Percentiles rank a stretch among this genome's conserved stretches.
Evolutionary conservation across 1,284 basidiomycete genomes (phyloP).

Genomic region (Ceratobasidium sp.): DNA sequence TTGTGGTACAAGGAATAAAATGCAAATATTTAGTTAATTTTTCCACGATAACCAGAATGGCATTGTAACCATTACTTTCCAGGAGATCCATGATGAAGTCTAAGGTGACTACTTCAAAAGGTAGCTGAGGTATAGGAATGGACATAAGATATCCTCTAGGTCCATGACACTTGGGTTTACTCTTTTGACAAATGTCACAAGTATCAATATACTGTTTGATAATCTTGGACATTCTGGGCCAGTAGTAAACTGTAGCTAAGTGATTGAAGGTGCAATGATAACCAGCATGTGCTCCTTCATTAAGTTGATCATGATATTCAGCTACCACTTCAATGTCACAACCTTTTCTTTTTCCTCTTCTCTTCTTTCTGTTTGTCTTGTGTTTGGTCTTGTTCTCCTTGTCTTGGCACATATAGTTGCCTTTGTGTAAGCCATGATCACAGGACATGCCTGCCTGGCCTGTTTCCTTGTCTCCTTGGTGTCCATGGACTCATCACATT

Average conservation of each 20-base stretch:
- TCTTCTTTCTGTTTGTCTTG: no score
- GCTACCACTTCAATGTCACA: no score
- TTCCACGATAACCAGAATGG: slow-evolving; percentile 44
- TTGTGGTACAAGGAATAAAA: slow-evolving; percentile 46
- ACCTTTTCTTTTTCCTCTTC: no score
- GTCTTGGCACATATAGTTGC: no score
- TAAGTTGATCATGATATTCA: slow-evolving; percentile 45
- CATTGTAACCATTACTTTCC: slow-evolving; percentile 45
- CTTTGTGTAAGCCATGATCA: no score
- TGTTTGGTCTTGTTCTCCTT: no score
- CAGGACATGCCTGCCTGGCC: no score
- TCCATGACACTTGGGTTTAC: slow-evolving; percentile 36
- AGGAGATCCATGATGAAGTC: slow-evolving; percentile 54
- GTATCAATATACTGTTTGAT: slow-evolving; percentile 42
- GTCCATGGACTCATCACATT: no score
- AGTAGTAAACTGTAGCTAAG: slow-evolving; percentile 46
- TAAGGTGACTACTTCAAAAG: slow-evolving; percentile 54
- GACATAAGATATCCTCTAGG: slow-evolving; percentile 50
- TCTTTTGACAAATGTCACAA: slow-evolving; percentile 43
- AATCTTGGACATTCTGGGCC: slow-evolving; percentile 47
- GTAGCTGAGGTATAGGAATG: slow-evolving; percentile 50
- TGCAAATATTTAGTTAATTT: slow-evolving; percentile 42
- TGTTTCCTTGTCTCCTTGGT: no score
- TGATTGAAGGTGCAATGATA: slow-evolving; percentile 44
- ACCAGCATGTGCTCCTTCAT: slow-evolving; percentile 48